Percentiles rank a stretch among this genome's conserved stretches.
Conservation (phyloP, 2,329 filamentous ascomycete genomes). For the Aspergillus ochraceoroseus region DNA sequence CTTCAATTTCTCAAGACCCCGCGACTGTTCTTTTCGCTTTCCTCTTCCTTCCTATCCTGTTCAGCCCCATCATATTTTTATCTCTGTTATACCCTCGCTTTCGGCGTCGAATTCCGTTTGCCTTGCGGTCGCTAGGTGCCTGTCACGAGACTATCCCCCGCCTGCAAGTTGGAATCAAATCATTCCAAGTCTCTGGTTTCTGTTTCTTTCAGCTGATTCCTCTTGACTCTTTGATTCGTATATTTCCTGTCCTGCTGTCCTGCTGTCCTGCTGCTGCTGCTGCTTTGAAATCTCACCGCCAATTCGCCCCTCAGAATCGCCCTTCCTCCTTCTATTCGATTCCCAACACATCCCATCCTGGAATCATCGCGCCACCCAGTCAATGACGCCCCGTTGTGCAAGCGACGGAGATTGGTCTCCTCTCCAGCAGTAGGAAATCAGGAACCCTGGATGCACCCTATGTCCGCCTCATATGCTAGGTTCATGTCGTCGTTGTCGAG, state of each 20-base stretch:
- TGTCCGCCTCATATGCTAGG: constrained; percentile 4
- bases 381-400: constrained; percentile 32
- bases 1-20: no score
- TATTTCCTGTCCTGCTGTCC: neutral
- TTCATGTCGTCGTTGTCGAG: constrained; percentile 28
- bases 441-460: constrained; percentile 5
- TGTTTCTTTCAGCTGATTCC: neutral
- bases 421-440: constrained; percentile 20
- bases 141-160: constrained; percentile 18
- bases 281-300: no score
- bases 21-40: no score
- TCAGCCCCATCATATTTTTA: neutral
- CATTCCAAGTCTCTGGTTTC: neutral
- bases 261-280: no score
- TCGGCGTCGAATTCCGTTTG: constrained; percentile 1
- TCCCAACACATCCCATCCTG: constrained; percentile 17
- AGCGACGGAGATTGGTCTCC: constrained; percentile 35
- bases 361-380: constrained; percentile 26
- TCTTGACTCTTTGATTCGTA: constrained; percentile 4
- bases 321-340: neutral
- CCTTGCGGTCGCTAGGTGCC: constrained; percentile 14
- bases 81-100: neutral
- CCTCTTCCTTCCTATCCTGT: neutral
- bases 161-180: neutral
- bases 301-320: neutral